Evolutionary conservation across 306 rosid species (phyloP), one percentile per base, ranked within the genome.

Genomic region (Styphnolobium japonicum): DNA sequence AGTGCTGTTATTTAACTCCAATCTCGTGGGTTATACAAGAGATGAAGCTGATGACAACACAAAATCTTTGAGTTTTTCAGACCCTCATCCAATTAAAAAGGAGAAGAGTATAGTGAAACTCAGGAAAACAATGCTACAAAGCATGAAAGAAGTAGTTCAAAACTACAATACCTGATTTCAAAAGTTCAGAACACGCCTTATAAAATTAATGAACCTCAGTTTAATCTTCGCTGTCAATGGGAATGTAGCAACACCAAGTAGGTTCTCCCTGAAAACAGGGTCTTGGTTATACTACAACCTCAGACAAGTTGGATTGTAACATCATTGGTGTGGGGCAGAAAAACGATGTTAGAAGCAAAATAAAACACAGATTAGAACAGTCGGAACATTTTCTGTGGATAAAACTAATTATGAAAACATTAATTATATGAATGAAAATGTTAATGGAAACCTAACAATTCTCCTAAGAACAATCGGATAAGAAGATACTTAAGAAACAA

Each of bases 1-100:
- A 5, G 89, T 87, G 90, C 84, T 81, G 89, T 73, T 80, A 87
- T 89, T 89, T 89, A 83, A 81, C 90, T 83, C 86, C 85, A 74
- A 4, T 80, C 90, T 55, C 85, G 79, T 78, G 27, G 23, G 0
- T 0, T 4, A 21, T 15, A 1, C 60, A 56, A 36, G 83, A 85
- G 90, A 85, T 4, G 84, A 87, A 87, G 93, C 85, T 86, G 93
- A 85, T 87, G 89, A 85, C 90, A 81, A 75, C 90, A 87, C 90
- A 23, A 0, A 36, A 10, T 80, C 4, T 43, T 80, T 1, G 89
- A 87, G 90, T 82, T 85, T 56, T 46, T 87, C 90, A 89, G 87
- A 81, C 90, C 7, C 69, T 40, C 43, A 11, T 5, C 80, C 93
- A 16, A 45, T 46, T 21, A 0, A 8, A 5, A 19, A 40, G 40